Conservation (phyloP, 495 filamentous ascomycete genomes). For the Penicillium longicatenatum region DNA sequence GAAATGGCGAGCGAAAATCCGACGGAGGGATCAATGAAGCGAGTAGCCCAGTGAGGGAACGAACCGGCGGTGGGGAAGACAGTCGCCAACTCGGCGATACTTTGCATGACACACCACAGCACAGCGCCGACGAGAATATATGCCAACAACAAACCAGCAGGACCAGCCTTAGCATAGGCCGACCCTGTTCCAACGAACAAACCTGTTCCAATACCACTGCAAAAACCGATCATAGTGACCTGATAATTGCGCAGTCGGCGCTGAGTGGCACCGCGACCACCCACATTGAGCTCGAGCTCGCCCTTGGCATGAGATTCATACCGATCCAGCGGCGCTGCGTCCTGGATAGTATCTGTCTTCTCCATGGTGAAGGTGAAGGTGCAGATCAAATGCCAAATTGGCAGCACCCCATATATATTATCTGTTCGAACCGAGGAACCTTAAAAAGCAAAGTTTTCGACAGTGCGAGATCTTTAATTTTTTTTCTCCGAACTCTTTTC, state of each 20-base stretch:
- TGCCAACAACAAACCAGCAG: slow-evolving; percentile 66
- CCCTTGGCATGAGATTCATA: slow-evolving; percentile 27
- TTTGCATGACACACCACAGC: slow-evolving; percentile 59
- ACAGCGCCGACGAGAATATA: slow-evolving; percentile 69
- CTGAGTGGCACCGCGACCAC: slow-evolving; percentile 38
- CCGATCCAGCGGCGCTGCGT: slow-evolving; percentile 19
- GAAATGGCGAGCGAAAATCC: slow-evolving; percentile 67
- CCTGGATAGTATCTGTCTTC: slow-evolving; percentile 25
- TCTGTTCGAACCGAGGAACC: slow-evolving; percentile 4
- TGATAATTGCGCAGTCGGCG: slow-evolving; percentile 42
- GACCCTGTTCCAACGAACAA: slow-evolving; percentile 74
- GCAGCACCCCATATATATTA: neutral
- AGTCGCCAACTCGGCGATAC: slow-evolving; percentile 72
- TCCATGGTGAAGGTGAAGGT: slow-evolving; percentile 4
- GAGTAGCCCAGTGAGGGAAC: slow-evolving; percentile 71
- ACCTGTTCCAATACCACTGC: slow-evolving; percentile 64
- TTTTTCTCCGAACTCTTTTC: slow-evolving; percentile 5
- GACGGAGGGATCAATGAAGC: slow-evolving; percentile 69
- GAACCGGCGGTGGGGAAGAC: slow-evolving; percentile 72
- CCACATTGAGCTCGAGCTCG: slow-evolving; percentile 39
- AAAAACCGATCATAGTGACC: slow-evolving; percentile 44
- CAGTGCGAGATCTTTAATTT: slow-evolving; percentile 10
- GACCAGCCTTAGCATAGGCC: slow-evolving; percentile 66
- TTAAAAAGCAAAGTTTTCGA: neutral
- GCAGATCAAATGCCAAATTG: neutral